Evolutionary conservation across 371 early-diverging fungal genomes (phyloP).

Genomic region (Mortierella polycephala): DNA sequence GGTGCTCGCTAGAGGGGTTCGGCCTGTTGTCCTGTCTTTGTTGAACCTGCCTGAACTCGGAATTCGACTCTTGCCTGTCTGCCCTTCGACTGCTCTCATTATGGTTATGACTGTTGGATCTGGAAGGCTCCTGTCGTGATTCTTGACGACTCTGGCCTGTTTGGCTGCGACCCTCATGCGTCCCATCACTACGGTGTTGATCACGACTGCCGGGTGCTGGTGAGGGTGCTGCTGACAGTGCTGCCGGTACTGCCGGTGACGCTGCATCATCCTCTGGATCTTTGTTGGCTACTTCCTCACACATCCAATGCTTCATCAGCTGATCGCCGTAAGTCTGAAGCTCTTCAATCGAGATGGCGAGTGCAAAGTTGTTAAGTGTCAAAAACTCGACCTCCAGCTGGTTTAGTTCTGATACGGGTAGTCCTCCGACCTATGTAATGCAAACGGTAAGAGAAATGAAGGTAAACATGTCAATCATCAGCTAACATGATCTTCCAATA

Average conservation of each 20-base stretch:
- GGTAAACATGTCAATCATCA: background rate
- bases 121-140: slow-evolving; percentile 23
- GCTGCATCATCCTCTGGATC: slow-evolving; percentile 43
- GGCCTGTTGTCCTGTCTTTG: slow-evolving; percentile 26
- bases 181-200: slow-evolving; percentile 13
- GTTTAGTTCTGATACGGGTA: slow-evolving; percentile 90
- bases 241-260: slow-evolving; percentile 38
- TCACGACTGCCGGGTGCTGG: slow-evolving; percentile 15
- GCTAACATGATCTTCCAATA: too few species aligned
- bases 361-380: slow-evolving; percentile 77
- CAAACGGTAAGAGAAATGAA: slow-evolving; percentile 1
- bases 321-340: slow-evolving; percentile 85
- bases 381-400: slow-evolving; percentile 87
- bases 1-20: slow-evolving; percentile 25
- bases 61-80: slow-evolving; percentile 12
- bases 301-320: slow-evolving; percentile 69
- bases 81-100: slow-evolving; percentile 30
- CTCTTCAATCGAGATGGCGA: slow-evolving; percentile 77
- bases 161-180: slow-evolving; percentile 14
- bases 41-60: slow-evolving; percentile 14
- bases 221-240: slow-evolving; percentile 16
- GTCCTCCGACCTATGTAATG: slow-evolving; percentile 83
- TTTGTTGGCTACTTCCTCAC: slow-evolving; percentile 52
- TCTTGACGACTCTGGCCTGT: slow-evolving; percentile 16
- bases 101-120: slow-evolving; percentile 15